Evolutionary conservation across 23 red algal genomes (phyloP).

Genomic region (Chondrus crispus): DNA sequence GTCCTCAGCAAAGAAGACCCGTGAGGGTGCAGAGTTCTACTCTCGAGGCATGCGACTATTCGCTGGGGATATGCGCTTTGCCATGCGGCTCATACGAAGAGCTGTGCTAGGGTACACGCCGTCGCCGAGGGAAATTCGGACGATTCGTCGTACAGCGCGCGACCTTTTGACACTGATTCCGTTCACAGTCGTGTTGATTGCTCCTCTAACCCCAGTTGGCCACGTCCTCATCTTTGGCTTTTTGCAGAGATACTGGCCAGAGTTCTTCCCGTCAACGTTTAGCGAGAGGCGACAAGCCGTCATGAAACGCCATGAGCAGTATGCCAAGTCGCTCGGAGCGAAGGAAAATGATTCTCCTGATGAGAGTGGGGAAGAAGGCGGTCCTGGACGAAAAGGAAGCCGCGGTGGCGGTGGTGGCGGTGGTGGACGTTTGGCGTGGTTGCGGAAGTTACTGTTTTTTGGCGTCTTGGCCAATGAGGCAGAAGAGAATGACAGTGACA

Average conservation of each 20-base stretch:
- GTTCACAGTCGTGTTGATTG: conserved; percentile 87
- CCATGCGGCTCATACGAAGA: conserved; percentile 66
- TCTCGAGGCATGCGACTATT: conserved; percentile 81
- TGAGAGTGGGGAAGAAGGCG: background rate
- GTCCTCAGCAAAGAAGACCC: conserved; percentile 59
- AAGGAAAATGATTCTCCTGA: background rate
- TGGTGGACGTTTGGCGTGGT: background rate
- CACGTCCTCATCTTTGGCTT: conserved; percentile 98
- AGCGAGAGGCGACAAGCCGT: conserved; percentile 91
- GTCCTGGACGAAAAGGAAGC: too few relatives aligned
- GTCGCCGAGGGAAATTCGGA: conserved; percentile 92
- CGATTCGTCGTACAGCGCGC: conserved; percentile 80
- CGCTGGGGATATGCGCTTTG: conserved; percentile 82
- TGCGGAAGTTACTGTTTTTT: conserved; percentile 33
- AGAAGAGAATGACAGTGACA: background rate
- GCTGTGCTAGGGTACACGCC: conserved; percentile 84
- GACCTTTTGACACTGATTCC: conserved; percentile 93
- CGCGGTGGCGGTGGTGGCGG: background rate
- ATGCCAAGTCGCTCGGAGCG: conserved; percentile 10
- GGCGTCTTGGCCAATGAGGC: background rate
- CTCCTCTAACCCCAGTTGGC: conserved; percentile 92
- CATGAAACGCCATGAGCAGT: conserved; percentile 84
- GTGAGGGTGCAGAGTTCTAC: conserved; percentile 91
- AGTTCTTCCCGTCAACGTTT: conserved; percentile 98
- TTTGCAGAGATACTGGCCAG: conserved; percentile 96